These are phyloP conservation scores for Coemansia sp. DNA, from an alignment of 192 early-diverging fungal genomes.

Conservation along the genomic window DNA sequence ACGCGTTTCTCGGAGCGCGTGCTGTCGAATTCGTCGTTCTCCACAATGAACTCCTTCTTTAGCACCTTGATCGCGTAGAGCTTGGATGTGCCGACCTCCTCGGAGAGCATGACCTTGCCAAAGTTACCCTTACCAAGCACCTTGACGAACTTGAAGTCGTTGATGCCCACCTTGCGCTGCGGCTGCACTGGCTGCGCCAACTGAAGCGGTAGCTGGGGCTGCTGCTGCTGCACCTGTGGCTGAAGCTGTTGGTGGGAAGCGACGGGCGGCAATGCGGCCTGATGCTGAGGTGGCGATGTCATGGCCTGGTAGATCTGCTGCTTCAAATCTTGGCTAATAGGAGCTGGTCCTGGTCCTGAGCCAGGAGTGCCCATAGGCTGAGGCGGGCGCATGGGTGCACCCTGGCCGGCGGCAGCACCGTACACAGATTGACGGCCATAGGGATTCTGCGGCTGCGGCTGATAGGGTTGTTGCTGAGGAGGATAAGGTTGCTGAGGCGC, in stretches of 20 bases:
- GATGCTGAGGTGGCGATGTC: conserved; percentile 2
- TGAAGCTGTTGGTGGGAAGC: conserved; percentile 18
- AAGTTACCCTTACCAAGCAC: conserved; percentile 98
- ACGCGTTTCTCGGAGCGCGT: conserved; percentile 93
- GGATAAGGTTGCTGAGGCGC: conserved; percentile 22
- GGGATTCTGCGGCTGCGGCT: conserved; percentile 27
- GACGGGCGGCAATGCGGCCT: neutral
- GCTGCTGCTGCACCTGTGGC: conserved; percentile 20
- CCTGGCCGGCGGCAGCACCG: neutral
- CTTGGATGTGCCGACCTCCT: conserved; percentile 78
- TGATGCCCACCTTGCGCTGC: conserved; percentile 69
- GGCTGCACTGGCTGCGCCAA: conserved; percentile 54
- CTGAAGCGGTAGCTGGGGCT: conserved; percentile 52
- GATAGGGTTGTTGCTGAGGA: conserved; percentile 35
- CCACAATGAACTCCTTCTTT: conserved; percentile 97
- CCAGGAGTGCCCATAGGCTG: neutral
- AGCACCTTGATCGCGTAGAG: conserved; percentile 97
- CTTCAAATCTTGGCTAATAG: conserved; percentile 19
- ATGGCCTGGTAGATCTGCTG: conserved; percentile 51
- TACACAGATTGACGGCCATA: conserved; percentile 28
- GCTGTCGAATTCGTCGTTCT: conserved; percentile 96
- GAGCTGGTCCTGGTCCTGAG: neutral
- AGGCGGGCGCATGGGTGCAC: neutral
- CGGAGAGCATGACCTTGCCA: conserved; percentile 98
- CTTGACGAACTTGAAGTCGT: conserved; percentile 92